phyloP scores from a whole-genome alignment of 257 asterid species.

The Solanum chiquidenum region DNA sequence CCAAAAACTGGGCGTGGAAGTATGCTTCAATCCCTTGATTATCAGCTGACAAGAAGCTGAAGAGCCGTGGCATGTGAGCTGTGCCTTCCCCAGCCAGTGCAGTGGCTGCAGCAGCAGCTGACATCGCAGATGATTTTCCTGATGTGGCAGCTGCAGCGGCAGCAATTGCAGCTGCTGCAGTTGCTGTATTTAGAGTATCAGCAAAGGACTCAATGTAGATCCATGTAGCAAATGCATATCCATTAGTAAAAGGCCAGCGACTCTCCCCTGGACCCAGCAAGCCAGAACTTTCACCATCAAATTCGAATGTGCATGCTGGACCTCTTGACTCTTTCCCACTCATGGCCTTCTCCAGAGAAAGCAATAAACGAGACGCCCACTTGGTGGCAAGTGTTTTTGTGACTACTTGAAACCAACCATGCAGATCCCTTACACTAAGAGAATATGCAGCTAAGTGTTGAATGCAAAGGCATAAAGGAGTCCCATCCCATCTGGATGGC shows the following conservation, averaged over 20 bases:
- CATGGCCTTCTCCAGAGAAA: slow-evolving; percentile 91
- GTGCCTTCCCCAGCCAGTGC: slow-evolving; percentile 99
- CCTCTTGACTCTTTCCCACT: slow-evolving; percentile 87
- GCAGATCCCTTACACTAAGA: slow-evolving; percentile 70
- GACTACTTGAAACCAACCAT: slow-evolving; percentile 67
- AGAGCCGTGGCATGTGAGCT: slow-evolving; percentile 96
- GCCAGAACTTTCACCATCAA: slow-evolving; percentile 99
- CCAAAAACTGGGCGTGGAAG: slow-evolving; percentile 96
- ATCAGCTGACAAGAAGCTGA: slow-evolving; percentile 94
- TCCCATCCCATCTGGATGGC: slow-evolving; percentile 68
- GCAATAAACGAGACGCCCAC: slow-evolving; percentile 76
- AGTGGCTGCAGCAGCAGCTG: slow-evolving; percentile 99
- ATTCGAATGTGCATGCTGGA: slow-evolving; percentile 89
- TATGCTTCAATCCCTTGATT: slow-evolving; percentile 99
- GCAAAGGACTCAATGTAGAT: slow-evolving; percentile 96
- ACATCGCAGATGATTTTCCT: slow-evolving; percentile 94
- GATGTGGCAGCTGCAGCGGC: slow-evolving; percentile 98
- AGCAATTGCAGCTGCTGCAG: slow-evolving; percentile 99
- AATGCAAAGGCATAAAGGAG: slow-evolving; percentile 82
- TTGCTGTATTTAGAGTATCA: slow-evolving; percentile 91
- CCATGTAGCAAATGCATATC: slow-evolving; percentile 95
- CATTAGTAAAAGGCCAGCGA: slow-evolving; percentile 94
- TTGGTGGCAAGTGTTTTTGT: slow-evolving; percentile 50
- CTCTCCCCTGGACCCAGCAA: slow-evolving; percentile 94
- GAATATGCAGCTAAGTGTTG: slow-evolving; percentile 93